Conservation (phyloP, 331 rosid genomes). For the Quercus lobata region DNA sequence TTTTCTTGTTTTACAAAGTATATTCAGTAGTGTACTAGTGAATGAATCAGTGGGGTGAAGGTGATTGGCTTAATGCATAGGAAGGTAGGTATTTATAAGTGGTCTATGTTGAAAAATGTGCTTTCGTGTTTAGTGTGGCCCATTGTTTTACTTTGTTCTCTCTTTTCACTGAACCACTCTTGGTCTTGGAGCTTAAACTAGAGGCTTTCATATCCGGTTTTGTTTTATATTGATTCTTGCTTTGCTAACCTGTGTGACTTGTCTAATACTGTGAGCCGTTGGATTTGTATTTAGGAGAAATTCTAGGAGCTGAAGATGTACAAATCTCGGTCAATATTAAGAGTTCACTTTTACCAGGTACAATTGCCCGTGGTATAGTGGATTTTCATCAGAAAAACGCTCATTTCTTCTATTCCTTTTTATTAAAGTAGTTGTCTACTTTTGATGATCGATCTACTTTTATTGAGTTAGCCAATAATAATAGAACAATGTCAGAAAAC, state of each 20-base stretch:
- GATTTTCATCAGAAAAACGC: no score
- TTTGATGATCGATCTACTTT: no score
- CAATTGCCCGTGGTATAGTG: background rate
- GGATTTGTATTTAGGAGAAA: background rate
- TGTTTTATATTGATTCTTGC: background rate
- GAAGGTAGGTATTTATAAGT: slow-evolving; percentile 14
- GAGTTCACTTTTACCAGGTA: background rate
- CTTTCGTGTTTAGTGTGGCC: slow-evolving; percentile 28
- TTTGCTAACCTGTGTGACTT: background rate
- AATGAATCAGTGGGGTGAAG: slow-evolving; percentile 14
- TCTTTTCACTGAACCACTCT: slow-evolving; percentile 21
- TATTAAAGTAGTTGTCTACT: no score
- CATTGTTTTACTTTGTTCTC: slow-evolving; percentile 31
- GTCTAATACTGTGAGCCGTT: slow-evolving; percentile 12
- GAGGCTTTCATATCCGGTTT: slow-evolving; percentile 31
- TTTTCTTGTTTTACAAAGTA: background rate
- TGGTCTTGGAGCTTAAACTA: slow-evolving; percentile 33
- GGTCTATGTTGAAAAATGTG: background rate
- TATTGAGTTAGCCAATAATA: no score
- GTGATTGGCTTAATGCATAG: background rate
- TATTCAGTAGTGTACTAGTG: background rate
- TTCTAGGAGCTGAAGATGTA: background rate
- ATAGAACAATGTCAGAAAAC: no score
- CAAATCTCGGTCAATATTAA: background rate
- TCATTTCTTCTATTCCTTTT: no score